Evolutionary conservation across 768 basidiomycete genomes (phyloP).

Genomic region (Suillus subalutaceus): DNA sequence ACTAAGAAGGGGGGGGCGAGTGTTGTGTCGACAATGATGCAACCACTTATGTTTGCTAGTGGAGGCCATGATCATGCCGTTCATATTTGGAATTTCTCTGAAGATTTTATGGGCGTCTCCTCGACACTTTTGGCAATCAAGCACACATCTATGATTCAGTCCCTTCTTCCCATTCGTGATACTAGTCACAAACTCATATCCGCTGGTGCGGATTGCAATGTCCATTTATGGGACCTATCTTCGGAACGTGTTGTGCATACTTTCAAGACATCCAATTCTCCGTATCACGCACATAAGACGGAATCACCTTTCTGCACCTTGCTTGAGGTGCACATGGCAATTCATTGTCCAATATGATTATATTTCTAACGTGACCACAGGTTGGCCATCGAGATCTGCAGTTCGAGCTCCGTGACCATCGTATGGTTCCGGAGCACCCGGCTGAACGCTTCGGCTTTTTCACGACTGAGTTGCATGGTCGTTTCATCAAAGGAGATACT

Average conservation of each 20-base stretch:
- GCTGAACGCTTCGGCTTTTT: slow-evolving; percentile 50
- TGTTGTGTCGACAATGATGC: slow-evolving; percentile 43
- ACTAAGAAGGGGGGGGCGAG: slow-evolving; percentile 46
- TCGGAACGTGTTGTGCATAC: slow-evolving; percentile 45
- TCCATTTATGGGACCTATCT: slow-evolving; percentile 49
- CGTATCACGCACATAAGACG: slow-evolving; percentile 45
- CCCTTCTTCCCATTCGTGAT: slow-evolving; percentile 45
- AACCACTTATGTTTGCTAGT: slow-evolving; percentile 46
- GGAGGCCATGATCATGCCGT: slow-evolving; percentile 53
- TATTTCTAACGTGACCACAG: slow-evolving; percentile 27
- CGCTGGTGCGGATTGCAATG: slow-evolving; percentile 51
- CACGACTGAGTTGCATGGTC: slow-evolving; percentile 40
- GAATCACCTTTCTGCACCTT: slow-evolving; percentile 42
- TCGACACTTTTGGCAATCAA: slow-evolving; percentile 39
- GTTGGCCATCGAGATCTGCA: slow-evolving; percentile 53
- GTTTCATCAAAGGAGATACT: slow-evolving; percentile 42
- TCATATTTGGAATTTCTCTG: slow-evolving; percentile 48
- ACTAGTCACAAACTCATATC: slow-evolving; percentile 50
- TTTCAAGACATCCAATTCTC: slow-evolving; percentile 44
- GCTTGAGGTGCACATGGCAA: slow-evolving; percentile 41
- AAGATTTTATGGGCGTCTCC: slow-evolving; percentile 35
- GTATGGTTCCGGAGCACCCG: slow-evolving; percentile 37
- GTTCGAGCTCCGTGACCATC: slow-evolving; percentile 53
- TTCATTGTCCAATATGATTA: slow-evolving; percentile 1
- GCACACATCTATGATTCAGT: slow-evolving; percentile 46